Evolutionary conservation across 2,329 filamentous ascomycete genomes (phyloP).

Genomic region (Trichoderma sp.): DNA sequence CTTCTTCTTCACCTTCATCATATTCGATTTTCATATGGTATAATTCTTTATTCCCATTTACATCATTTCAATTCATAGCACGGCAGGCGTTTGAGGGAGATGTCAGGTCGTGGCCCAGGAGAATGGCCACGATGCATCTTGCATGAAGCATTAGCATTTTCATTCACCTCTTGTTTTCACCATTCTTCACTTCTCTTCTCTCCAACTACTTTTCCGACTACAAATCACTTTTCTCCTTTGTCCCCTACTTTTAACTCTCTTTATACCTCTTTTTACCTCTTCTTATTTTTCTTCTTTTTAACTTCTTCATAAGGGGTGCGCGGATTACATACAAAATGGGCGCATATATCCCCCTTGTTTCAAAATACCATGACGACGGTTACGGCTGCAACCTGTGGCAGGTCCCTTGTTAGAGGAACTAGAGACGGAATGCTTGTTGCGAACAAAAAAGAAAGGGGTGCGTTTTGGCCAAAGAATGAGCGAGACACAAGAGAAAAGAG

Average conservation of each 20-base stretch:
- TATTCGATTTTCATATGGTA: neutral
- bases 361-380: conserved; percentile 22
- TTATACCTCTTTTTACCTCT: neutral
- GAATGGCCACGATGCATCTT: conserved; percentile 14
- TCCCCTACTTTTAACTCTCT: neutral
- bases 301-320: conserved; percentile 4
- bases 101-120: conserved; percentile 1
- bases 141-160: conserved; percentile 16
- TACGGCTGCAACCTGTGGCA: conserved; percentile 22
- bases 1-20: conserved; percentile 7
- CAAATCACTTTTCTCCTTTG: neutral
- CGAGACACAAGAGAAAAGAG: neutral
- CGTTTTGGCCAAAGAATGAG: conserved; percentile 11
- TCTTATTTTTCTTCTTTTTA: neutral
- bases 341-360: conserved; percentile 9
- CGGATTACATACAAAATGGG: neutral
- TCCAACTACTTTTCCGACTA: neutral
- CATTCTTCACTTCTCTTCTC: neutral
- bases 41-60: neutral
- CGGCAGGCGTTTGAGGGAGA: conserved; percentile 18
- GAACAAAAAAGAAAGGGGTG: neutral
- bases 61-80: conserved; percentile 12
- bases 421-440: conserved; percentile 17
- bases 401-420: conserved; percentile 17
- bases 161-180: neutral